phyloP scores from a whole-genome alignment of 345 rosid species.

The Kernera saxatilis region DNA sequence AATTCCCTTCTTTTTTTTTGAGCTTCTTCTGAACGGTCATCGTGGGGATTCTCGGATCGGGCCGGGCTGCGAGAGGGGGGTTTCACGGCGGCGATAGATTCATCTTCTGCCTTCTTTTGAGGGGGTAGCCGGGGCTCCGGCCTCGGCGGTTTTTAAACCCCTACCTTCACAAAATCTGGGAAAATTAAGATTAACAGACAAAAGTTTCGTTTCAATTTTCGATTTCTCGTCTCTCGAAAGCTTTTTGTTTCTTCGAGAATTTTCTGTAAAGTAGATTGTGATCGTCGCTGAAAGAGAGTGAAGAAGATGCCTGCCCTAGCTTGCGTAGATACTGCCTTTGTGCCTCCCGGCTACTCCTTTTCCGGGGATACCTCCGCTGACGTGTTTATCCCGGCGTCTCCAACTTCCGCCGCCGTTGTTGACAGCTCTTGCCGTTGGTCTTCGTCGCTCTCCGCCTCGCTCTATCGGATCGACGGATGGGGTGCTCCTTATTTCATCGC shows the following conservation, averaged over 20 bases:
- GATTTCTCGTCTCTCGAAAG: neutral
- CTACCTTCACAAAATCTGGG: constrained; percentile 47
- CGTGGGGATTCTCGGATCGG: constrained; percentile 44
- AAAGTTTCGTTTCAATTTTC: neutral
- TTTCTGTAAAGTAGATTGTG: neutral
- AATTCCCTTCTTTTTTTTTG: neutral
- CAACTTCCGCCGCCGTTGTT: constrained; percentile 14
- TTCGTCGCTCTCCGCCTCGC: constrained; percentile 53
- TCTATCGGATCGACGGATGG: constrained; percentile 77
- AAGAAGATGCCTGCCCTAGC: constrained; percentile 87
- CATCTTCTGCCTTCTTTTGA: constrained; percentile 75
- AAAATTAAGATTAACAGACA: neutral
- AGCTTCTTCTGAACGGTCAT: constrained; percentile 3
- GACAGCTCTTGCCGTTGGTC: constrained; percentile 50
- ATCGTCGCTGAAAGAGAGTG: constrained; percentile 30
- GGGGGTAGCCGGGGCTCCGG: constrained; percentile 99
- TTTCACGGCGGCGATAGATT: constrained; percentile 45
- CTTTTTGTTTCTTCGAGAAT: neutral
- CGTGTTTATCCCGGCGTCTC: constrained; percentile 17
- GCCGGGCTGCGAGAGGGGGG: constrained; percentile 41
- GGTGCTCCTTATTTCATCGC: constrained; percentile 93
- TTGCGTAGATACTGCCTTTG: constrained; percentile 61
- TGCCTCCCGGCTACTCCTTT: constrained; percentile 29
- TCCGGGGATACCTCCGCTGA: constrained; percentile 43
- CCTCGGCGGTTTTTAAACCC: constrained; percentile 99